Evolutionary conservation across 2,329 filamentous ascomycete species (phyloP), one percentile per base, ranked within the genome.

Genomic region (Cordyceps tenuipes): DNA sequence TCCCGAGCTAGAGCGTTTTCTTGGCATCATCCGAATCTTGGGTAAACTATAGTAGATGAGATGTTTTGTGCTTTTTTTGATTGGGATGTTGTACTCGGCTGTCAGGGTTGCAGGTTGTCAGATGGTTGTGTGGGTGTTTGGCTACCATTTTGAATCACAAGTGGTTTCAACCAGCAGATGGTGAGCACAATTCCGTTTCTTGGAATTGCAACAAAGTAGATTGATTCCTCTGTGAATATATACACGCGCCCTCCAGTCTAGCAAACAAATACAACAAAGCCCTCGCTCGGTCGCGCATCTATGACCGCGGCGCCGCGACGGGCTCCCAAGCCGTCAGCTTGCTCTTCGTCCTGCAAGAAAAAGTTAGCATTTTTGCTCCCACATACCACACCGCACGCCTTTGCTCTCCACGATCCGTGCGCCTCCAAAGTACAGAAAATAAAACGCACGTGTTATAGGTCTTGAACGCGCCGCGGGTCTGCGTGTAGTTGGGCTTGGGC

Each of bases 391-490:
- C 23, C 4, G 5, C 5, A 56, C 17, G 9, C 6, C 4, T 7
- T 15, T 31, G 5, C 23, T 36, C 19, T 26, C 13, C 2, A 8
- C 29, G 23, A 23, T 23, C 23, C 5, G 15, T 17, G 4, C 2
- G 13, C 6, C 13, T 17, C 41, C 15, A 3, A 43, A 10, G 2
- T 19, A 9, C 8, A 19, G 34, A 12, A 26, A 29, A 34, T 17
- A n/a, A 23, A 19, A 86, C 92, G 75, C 76, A 97, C 92, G 94
- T 99, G 79, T 81, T 96, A 77, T 97, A 99, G 39, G 94, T 85
- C 80, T 90, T 95, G 80, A 87, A 99, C 46, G 91, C 92, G 62
- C 83, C 90, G 63, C 88, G 83, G 63, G 82, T 88, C 69, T 81
- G 77, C 31, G 94, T 97, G 67, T 85, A 78, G 73, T 90, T 94